These are phyloP conservation scores for Solanum microdontum DNA, from an alignment of 257 asterid genomes.

Conservation along the genomic window DNA sequence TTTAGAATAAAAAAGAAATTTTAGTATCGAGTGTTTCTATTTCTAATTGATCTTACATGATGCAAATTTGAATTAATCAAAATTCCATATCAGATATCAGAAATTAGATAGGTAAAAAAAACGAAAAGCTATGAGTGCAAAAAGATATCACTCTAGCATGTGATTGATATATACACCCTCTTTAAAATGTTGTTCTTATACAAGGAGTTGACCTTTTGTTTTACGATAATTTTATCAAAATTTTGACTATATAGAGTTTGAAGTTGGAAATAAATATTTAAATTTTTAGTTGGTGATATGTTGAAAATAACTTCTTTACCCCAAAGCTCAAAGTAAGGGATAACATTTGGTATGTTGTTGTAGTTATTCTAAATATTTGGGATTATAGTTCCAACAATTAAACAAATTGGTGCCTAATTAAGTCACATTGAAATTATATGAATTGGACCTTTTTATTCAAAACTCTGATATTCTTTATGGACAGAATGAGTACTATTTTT, in stretches of 20 bases:
- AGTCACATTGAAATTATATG: not conserved
- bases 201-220: not conserved
- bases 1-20: not conserved
- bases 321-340: not conserved
- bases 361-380: not conserved
- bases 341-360: not conserved
- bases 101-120: not conserved
- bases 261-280: not conserved
- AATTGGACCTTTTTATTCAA: not conserved
- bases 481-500: no score
- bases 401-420: not conserved
- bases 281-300: not conserved
- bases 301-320: not conserved
- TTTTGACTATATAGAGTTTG: not conserved
- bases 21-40: not conserved
- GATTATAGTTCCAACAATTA: not conserved
- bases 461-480: not conserved
- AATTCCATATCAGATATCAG: accelerated
- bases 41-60: not conserved
- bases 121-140: not conserved
- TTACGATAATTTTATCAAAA: not conserved
- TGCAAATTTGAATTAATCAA: not conserved
- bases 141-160: not conserved
- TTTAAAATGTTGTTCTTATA: not conserved
- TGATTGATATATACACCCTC: not conserved